phyloP scores from a whole-genome alignment of 345 rosid genomes.

The Viola odorata region DNA sequence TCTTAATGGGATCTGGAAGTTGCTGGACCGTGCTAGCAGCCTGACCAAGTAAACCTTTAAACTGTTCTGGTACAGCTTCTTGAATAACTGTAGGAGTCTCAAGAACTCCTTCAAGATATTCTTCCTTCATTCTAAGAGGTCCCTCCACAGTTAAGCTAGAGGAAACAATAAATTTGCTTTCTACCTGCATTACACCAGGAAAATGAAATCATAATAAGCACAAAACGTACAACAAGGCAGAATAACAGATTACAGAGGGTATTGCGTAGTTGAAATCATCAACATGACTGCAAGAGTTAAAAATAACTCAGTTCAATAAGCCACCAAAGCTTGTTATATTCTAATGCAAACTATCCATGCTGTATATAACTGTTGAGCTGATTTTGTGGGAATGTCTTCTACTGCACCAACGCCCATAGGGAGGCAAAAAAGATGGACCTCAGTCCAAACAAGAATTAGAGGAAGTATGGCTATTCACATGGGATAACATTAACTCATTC shows the following conservation, averaged over 20 bases:
- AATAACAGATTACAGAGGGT: background rate
- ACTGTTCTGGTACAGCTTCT: conserved; percentile 79
- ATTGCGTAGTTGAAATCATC: background rate
- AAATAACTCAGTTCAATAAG: too few species aligned
- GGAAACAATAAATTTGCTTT: conserved; percentile 59
- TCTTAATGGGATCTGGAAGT: conserved; percentile 70
- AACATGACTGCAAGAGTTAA: too few species aligned
- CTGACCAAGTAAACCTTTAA: conserved; percentile 69
- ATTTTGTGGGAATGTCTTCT: too few species aligned
- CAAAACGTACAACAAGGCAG: background rate
- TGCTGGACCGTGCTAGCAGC: conserved; percentile 62
- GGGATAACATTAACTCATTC: too few species aligned
- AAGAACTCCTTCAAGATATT: conserved; percentile 68
- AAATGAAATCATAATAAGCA: conserved; percentile 1
- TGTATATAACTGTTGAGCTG: too few species aligned
- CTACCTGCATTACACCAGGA: conserved; percentile 53
- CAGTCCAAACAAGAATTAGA: too few species aligned
- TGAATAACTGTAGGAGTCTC: conserved; percentile 76
- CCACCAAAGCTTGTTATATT: too few species aligned
- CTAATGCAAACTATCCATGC: too few species aligned
- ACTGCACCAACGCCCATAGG: too few species aligned
- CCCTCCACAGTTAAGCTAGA: conserved; percentile 80
- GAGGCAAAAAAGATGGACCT: too few species aligned
- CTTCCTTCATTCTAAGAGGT: conserved; percentile 88
- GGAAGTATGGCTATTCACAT: too few species aligned